Conservation (phyloP, 2,329 filamentous ascomycete species). For the Tolypocladium capitatum region DNA sequence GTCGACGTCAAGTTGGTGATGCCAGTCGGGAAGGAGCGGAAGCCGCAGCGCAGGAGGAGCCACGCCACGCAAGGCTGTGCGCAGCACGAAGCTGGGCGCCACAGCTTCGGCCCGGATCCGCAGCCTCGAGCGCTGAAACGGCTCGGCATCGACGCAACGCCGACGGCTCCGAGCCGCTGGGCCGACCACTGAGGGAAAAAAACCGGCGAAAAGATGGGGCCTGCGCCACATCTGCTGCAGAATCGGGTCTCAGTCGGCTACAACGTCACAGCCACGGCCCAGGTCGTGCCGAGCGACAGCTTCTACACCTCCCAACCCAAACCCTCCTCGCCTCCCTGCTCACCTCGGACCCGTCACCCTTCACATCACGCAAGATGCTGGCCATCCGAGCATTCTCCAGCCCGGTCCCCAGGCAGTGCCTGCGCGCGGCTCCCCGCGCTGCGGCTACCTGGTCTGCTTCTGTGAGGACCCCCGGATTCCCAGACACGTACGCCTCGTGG, state of each 20-base stretch:
- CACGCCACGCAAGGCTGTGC: slow-evolving; percentile 5
- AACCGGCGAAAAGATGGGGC: slow-evolving; percentile 4
- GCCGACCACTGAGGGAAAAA: slow-evolving; percentile 8
- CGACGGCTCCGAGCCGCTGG: slow-evolving; percentile 17
- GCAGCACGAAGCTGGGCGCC: not conserved
- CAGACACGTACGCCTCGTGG: not conserved
- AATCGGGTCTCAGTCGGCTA: not conserved
- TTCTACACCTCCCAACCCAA: too few species aligned
- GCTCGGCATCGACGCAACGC: slow-evolving; percentile 11
- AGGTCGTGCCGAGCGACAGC: too few species aligned
- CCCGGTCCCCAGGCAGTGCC: slow-evolving; percentile 64
- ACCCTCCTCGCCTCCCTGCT: slow-evolving; percentile 4
- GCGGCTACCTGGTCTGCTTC: slow-evolving; percentile 26
- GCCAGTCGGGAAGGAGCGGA: too few species aligned
- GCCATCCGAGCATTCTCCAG: slow-evolving; percentile 65
- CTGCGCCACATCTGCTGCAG: slow-evolving; percentile 5
- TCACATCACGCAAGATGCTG: slow-evolving; percentile 53
- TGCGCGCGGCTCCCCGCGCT: slow-evolving; percentile 53
- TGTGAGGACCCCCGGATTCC: slow-evolving; percentile 12
- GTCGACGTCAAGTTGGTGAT: not conserved
- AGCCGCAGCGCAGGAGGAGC: too few species aligned
- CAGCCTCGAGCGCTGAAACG: slow-evolving; percentile 2
- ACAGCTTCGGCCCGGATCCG: not conserved
- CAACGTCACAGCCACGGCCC: slow-evolving; percentile 3
- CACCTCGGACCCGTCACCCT: not conserved